These are phyloP conservation scores for Brassica juncea DNA, from an alignment of 345 rosid genomes.

Conservation along the genomic window DNA sequence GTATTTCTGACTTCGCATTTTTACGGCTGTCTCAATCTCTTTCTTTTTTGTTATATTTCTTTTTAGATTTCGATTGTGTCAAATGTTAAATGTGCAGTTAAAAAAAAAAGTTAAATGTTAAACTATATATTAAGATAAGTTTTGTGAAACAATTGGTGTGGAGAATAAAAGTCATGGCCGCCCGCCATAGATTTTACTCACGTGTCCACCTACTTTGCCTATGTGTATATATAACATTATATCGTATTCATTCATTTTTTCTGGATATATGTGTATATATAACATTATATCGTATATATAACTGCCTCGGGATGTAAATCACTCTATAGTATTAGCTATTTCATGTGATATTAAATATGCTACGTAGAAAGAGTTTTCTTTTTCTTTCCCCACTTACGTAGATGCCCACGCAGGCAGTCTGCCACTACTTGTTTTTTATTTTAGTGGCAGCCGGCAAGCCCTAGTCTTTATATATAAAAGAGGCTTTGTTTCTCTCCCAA, in stretches of 20 bases:
- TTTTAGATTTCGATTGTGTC: background rate
- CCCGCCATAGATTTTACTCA: slow-evolving; percentile 35
- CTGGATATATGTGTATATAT: background rate
- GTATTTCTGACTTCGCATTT: background rate
- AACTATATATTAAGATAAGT: background rate
- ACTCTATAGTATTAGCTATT: too few relatives aligned
- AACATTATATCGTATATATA: too few relatives aligned
- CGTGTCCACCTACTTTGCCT: slow-evolving; percentile 37
- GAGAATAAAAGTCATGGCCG: slow-evolving; percentile 15
- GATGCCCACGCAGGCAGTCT: slow-evolving; percentile 27
- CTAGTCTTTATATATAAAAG: background rate
- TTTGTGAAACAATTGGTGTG: slow-evolving; percentile 10
- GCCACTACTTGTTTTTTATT: slow-evolving; percentile 2
- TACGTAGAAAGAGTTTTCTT: background rate
- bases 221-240: background rate
- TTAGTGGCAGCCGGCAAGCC: slow-evolving; percentile 7
- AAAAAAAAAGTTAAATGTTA: background rate
- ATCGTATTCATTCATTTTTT: background rate
- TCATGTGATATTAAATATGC: too few relatives aligned
- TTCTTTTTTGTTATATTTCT: background rate
- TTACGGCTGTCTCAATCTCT: background rate
- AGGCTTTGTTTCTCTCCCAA: too few relatives aligned
- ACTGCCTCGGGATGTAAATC: too few relatives aligned
- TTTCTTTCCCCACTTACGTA: background rate
- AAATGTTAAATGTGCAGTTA: background rate